phyloP scores from a whole-genome alignment of 139 green algal genomes.

The Chlorella vulgaris region DNA sequence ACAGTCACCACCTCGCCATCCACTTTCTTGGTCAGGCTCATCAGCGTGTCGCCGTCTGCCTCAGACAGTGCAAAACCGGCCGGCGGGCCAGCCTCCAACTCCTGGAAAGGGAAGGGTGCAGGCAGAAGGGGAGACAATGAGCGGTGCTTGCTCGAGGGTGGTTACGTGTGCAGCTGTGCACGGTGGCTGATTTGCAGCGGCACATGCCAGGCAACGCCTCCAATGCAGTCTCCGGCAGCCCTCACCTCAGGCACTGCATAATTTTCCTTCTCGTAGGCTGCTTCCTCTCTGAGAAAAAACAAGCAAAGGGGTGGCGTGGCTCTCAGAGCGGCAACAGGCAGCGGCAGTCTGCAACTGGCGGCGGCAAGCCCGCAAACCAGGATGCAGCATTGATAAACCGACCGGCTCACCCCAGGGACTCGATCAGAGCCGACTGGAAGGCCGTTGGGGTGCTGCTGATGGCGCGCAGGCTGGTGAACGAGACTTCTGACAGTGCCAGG shows the following conservation, averaged over 20 bases:
- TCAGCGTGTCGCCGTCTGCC: slow-evolving; percentile 53
- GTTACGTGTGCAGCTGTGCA: too few relatives aligned
- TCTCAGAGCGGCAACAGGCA: too few relatives aligned
- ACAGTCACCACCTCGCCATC: slow-evolving; percentile 60
- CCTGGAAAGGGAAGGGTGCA: too few relatives aligned
- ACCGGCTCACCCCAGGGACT: slow-evolving; percentile 7
- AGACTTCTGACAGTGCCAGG: neutral
- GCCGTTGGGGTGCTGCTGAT: slow-evolving; percentile 13
- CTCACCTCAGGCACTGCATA: slow-evolving; percentile 60
- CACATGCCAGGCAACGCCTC: neutral
- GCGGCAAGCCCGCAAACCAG: neutral
- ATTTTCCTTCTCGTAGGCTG: slow-evolving; percentile 66
- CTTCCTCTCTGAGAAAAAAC: slow-evolving; percentile 48
- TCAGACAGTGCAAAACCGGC: slow-evolving; percentile 57
- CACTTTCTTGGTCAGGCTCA: slow-evolving; percentile 49
- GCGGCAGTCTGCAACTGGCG: too few relatives aligned
- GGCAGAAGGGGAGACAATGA: too few relatives aligned
- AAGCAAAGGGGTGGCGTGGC: neutral
- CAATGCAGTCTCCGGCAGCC: neutral
- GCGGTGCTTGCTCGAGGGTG: too few relatives aligned
- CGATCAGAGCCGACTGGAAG: neutral
- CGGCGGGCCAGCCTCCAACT: slow-evolving; percentile 20
- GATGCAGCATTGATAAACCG: too few relatives aligned
- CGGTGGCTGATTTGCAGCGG: too few relatives aligned
- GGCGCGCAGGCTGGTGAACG: neutral